These are phyloP conservation scores for Penicillium palitans DNA, from an alignment of 2,329 filamentous ascomycete genomes.

Conservation along the genomic window DNA sequence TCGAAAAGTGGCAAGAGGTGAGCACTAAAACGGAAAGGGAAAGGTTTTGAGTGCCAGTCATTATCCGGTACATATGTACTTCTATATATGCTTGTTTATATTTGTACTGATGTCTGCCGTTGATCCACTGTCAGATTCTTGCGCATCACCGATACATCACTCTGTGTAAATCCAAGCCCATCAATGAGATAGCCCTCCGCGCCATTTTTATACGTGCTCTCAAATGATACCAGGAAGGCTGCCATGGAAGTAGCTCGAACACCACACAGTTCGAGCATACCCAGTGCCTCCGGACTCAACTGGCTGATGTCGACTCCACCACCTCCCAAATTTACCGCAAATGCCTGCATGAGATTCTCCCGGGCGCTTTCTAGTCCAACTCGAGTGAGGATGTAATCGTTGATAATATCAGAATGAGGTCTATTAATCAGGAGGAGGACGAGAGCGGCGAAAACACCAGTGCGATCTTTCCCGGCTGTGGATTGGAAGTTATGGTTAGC, in stretches of 20 bases:
- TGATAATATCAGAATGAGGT: constrained; percentile 56
- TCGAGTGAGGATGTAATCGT: constrained; percentile 59
- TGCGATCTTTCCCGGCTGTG: constrained; percentile 76
- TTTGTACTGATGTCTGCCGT: not conserved
- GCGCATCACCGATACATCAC: constrained; percentile 24
- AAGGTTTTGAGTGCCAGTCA: too few species aligned
- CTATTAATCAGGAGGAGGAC: constrained; percentile 65
- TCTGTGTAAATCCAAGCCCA: constrained; percentile 23
- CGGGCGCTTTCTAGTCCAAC: constrained; percentile 28
- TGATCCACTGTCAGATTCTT: constrained; percentile 17
- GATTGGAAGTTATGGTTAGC: not conserved
- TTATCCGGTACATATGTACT: not conserved
- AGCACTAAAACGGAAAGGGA: too few species aligned
- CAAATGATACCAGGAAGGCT: constrained; percentile 28
- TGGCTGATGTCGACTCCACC: constrained; percentile 7
- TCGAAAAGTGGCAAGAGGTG: not conserved
- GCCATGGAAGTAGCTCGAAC: constrained; percentile 27
- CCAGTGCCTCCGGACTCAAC: constrained; percentile 24
- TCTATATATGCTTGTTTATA: constrained; percentile 2
- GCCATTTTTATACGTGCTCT: constrained; percentile 23
- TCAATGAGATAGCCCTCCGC: constrained; percentile 24
- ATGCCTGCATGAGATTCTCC: constrained; percentile 19
- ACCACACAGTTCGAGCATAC: constrained; percentile 29
- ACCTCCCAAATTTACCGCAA: constrained; percentile 19
- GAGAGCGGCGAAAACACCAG: constrained; percentile 69